Evolutionary conservation across 1,139 yeast genomes (phyloP), one percentile per base, ranked within the genome.

Genomic region (Diutina ranongensis): DNA sequence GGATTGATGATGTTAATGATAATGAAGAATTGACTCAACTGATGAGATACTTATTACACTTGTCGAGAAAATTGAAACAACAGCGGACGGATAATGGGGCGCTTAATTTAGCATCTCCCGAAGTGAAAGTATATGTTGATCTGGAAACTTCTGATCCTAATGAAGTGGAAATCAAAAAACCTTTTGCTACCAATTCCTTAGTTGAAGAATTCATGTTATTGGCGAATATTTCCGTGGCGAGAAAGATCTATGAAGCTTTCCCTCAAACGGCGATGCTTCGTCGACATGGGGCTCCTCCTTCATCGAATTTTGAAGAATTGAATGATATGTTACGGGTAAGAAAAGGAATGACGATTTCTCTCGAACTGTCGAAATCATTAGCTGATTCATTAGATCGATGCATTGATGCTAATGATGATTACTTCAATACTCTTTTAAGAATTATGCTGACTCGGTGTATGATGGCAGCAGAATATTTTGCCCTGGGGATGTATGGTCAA

Each of bases 401-500:
- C 63, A 76, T 68, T 32, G 97, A 92, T 61, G 75, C 80, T 21
- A 59, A 75, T 0, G 98, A 92, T 60, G 83, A 89, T 5, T 94
- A 87, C 58, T 88, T 94, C 74, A 94, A 94, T 64, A 92, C 97
- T 0, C 72, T 94, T 56, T 74, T 92, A 9, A 82, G 99, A 64
- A 92, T 94, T 52, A 84, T 92, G 95, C 94, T 97, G 5, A 94
- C 99, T 0, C 76, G 99, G 58, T 92, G 98, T 66, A 94, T 94
- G 98, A 86, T 88, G 84, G 96, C 98, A 2, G 99, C 99, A 1
- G 97, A 92, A 58, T 94, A 94, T 61, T 94, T 94, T 69, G 81
- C 95, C 7, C 78, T 96, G 0, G 98, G 99, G n/a, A 78, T 84
- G 15, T 86, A 74, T 57, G 86, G 95, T 7, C 86, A 86, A 57